Evolutionary conservation across 768 basidiomycete species (phyloP).

Genomic region (Sporobolomyces phaffii): DNA sequence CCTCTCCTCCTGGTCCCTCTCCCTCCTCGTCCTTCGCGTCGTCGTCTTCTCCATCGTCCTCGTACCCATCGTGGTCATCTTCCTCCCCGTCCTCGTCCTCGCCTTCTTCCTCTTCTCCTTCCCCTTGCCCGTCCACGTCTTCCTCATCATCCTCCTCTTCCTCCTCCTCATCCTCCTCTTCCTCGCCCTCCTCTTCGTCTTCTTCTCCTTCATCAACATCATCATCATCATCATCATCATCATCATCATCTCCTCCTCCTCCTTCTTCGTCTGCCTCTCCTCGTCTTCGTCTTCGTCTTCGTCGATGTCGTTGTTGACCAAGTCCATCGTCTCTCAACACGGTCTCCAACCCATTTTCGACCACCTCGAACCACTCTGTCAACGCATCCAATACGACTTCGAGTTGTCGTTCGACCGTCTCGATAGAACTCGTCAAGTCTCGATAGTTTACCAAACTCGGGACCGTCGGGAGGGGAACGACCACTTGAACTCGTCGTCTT

Average conservation of each 20-base stretch:
- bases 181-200: too few relatives aligned
- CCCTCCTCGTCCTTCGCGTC: too few relatives aligned
- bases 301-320: background rate
- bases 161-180: too few relatives aligned
- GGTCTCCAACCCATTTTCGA: constrained; percentile 65
- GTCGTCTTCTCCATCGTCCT: background rate
- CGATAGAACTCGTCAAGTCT: constrained; percentile 46
- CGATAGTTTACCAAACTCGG: background rate
- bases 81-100: background rate
- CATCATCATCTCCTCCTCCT: background rate
- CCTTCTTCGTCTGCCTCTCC: background rate
- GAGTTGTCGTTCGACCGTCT: constrained; percentile 63
- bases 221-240: background rate
- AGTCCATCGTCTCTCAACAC: constrained; percentile 52
- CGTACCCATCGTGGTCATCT: background rate
- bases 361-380: constrained; percentile 64
- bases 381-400: constrained; percentile 69
- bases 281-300: background rate
- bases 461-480: background rate
- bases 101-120: background rate
- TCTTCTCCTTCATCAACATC: background rate
- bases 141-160: background rate
- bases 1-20: too few relatives aligned
- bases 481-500: too few relatives aligned
- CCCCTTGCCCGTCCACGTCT: background rate